Base-by-base conservation (phyloP, 805 yeast species). In the Starmerella apicola region DNA sequence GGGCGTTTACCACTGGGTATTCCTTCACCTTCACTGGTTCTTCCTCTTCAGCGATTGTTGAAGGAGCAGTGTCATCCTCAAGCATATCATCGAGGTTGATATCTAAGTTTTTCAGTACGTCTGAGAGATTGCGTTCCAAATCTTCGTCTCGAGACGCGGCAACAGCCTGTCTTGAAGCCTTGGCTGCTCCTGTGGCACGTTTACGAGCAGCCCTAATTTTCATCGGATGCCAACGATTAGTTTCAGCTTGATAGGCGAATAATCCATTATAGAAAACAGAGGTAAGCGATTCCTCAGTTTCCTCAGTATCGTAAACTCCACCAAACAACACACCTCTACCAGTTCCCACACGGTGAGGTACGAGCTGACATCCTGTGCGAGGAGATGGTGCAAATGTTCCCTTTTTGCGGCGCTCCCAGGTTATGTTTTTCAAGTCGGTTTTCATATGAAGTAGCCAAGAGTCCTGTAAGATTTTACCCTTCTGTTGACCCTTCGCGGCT, bases 281-380 rank as follows among this genome's bases (percentile, higher is more conserved):
- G 34, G 81, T 88, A 45, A 88, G 63, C 39, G 81, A 73, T 60
- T 91, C 97, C 58, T 88, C 97, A 12, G 95, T 88, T 60, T 88
- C 98, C 51, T 86, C 95, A 45, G 72, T 81, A 59, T 88, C 97
- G 53, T 73, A 86, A 12, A 91, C 98, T 52, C 97, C 97, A 28
- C 97, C 97, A 63, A 88, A 91, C 55, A 86, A 53, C 8, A 88
- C 70, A 42, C 96, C 96, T 64, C 96, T 75, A 43, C 93, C 93
- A 52, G 82, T 81, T 4, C 50, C 50, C 13, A 44, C 10, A 5
- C 48, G 44, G 60, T 88, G 97, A 49, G 69, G 69, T 8, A 77
- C 85, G 78, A 88, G 73, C 3, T 93, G 78, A 55, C 94, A 81
- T 0, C 98, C 97, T n/a, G 83, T 95, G 52, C 97, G 71, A 12